phyloP scores from a whole-genome alignment of 768 basidiomycete genomes.

The Pisolithus orientalis region DNA sequence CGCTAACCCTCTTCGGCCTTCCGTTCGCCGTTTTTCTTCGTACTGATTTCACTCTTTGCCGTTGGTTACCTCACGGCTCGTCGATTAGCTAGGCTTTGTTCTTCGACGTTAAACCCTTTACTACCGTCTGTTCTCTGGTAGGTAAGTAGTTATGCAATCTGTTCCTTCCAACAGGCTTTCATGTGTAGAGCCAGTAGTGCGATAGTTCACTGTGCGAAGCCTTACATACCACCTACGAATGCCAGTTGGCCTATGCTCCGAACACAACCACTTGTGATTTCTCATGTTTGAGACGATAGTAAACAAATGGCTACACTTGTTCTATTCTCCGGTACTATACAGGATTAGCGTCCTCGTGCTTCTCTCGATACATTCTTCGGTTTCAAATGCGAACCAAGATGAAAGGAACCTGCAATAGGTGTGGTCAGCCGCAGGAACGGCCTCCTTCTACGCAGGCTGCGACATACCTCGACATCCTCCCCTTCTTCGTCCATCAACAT shows the following conservation, averaged over 20 bases:
- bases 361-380: not conserved
- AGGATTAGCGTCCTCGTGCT: not conserved
- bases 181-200: constrained; percentile 6
- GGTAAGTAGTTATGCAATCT: constrained; percentile 43
- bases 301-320: not conserved
- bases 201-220: constrained; percentile 15
- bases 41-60: constrained; percentile 8
- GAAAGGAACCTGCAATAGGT: constrained; percentile 62
- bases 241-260: not conserved
- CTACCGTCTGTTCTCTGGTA: constrained; percentile 19
- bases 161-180: constrained; percentile 2
- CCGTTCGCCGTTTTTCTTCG: constrained; percentile 8
- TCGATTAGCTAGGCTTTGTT: constrained; percentile 14
- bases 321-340: constrained; percentile 9
- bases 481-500: constrained; percentile 90
- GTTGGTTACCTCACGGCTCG: constrained; percentile 8
- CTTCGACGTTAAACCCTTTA: constrained; percentile 16
- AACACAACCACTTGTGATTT: not conserved
- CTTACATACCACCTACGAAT: not conserved
- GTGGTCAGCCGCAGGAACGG: constrained; percentile 3
- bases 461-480: constrained; percentile 87
- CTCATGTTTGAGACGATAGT: not conserved
- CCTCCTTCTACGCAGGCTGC: not conserved
- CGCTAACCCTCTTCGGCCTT: constrained; percentile 34
- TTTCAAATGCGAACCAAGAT: constrained; percentile 63